These are phyloP conservation scores for Auxenochlorella pyrenoidosa DNA, from an alignment of 139 green algal genomes.

Conservation along the genomic window DNA sequence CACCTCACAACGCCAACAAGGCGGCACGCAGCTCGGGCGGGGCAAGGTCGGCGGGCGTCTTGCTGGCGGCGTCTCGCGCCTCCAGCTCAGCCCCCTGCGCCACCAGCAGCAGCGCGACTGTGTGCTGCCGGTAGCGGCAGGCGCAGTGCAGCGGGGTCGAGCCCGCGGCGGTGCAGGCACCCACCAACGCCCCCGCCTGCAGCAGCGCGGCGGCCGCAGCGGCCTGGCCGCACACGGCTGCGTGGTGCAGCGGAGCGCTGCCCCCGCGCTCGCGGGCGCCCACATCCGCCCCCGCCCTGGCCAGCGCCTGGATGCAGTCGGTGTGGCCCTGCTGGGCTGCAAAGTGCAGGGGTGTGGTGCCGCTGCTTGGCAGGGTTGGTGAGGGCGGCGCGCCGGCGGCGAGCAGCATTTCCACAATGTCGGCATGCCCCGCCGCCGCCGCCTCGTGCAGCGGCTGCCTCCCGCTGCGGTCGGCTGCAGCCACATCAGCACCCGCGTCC, in stretches of 20 bases:
- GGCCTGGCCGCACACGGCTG: background rate
- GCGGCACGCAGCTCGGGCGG: background rate
- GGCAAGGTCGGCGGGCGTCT: background rate
- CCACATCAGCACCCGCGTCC: no score
- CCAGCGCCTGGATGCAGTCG: background rate
- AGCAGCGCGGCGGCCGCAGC: background rate
- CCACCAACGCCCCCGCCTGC: background rate
- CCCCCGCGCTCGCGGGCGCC: background rate
- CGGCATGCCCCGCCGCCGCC: background rate
- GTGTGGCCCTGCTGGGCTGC: no score
- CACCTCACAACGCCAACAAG: no score
- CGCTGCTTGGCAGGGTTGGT: no score
- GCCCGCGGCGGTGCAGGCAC: background rate
- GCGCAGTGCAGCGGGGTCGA: background rate
- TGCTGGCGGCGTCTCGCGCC: background rate
- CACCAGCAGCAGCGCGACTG: background rate
- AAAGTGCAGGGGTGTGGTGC: no score
- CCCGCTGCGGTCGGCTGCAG: no score
- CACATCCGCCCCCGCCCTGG: background rate
- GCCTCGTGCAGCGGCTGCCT: background rate
- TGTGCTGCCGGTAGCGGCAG: no score
- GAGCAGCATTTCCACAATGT: background rate
- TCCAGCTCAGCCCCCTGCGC: background rate
- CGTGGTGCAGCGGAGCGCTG: background rate
- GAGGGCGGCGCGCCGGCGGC: no score